Evolutionary conservation across 495 filamentous ascomycete species (phyloP).

Genomic region (Xylaria curta): DNA sequence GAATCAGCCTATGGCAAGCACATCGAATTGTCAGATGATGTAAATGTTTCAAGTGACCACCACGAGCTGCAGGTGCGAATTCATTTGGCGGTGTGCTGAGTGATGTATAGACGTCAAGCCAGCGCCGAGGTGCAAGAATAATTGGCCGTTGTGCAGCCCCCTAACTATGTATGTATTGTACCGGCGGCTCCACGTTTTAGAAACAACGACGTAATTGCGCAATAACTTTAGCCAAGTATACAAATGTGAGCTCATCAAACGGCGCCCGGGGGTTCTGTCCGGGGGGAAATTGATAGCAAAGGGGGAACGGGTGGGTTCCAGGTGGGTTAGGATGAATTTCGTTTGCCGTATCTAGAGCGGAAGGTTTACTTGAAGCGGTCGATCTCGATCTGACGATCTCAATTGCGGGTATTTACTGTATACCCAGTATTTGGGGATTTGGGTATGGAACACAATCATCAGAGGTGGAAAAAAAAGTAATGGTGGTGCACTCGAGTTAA

Average conservation of each 20-base stretch:
- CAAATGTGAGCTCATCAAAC: conserved; percentile 11
- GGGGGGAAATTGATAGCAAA: conserved; percentile 13
- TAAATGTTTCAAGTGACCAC: not conserved
- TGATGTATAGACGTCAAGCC: not conserved
- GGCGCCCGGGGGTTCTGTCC: not conserved
- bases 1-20: conserved; percentile 1
- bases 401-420: conserved; percentile 33
- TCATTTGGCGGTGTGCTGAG: conserved; percentile 18
- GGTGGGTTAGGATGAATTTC: conserved; percentile 18
- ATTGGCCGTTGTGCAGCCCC: not conserved
- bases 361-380: conserved; percentile 28
- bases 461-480: not conserved
- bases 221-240: not conserved
- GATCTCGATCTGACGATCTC: conserved; percentile 44
- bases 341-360: conserved; percentile 27
- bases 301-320: conserved; percentile 30
- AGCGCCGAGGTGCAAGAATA: not conserved
- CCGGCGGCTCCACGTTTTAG: conserved; percentile 14
- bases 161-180: not conserved
- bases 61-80: not conserved
- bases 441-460: not conserved
- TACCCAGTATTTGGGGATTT: not conserved
- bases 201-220: conserved; percentile 15
- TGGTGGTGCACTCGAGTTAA: not conserved
- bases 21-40: not conserved